These are phyloP conservation scores for Moesziomyces sp. DNA, from an alignment of 1,284 basidiomycete species.

Conservation along the genomic window DNA sequence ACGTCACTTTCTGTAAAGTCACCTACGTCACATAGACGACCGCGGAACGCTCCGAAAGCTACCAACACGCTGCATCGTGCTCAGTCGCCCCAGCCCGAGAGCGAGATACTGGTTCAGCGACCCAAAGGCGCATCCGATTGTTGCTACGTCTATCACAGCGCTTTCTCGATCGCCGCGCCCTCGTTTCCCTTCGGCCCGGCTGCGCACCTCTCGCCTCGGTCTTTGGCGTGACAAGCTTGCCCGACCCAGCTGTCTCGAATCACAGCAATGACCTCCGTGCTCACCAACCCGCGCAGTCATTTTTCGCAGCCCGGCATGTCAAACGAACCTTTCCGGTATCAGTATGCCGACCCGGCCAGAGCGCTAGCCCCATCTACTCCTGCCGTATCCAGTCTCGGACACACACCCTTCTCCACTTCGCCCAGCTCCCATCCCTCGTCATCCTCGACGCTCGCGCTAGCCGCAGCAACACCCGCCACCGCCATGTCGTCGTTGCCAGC, in stretches of 20 bases:
- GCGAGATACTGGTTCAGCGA: too few relatives aligned
- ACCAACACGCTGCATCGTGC: too few relatives aligned
- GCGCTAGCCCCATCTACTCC: slow-evolving; percentile 8
- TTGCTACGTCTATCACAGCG: background rate
- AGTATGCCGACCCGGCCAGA: slow-evolving; percentile 36
- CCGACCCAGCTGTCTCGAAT: background rate
- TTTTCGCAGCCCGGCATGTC: slow-evolving; percentile 43
- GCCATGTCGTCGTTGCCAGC: slow-evolving; percentile 14
- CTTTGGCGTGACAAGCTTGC: background rate
- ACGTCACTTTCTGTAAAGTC: too few relatives aligned
- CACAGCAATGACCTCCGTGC: slow-evolving; percentile 37
- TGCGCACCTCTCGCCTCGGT: too few relatives aligned
- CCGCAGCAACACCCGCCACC: slow-evolving; percentile 15
- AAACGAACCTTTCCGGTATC: slow-evolving; percentile 30
- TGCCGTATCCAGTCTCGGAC: slow-evolving; percentile 8
- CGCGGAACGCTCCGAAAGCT: too few relatives aligned
- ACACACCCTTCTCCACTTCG: slow-evolving; percentile 8
- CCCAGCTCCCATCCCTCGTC: slow-evolving; percentile 15
- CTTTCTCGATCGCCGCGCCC: background rate
- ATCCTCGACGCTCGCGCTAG: slow-evolving; percentile 21
- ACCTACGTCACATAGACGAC: too few relatives aligned
- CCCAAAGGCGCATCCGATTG: background rate
- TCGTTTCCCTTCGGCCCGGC: background rate
- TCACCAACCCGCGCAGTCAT: slow-evolving; percentile 45
- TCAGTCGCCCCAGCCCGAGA: too few relatives aligned